Evolutionary conservation across 345 rosid genomes (phyloP).

Genomic region (Viola odorata): DNA sequence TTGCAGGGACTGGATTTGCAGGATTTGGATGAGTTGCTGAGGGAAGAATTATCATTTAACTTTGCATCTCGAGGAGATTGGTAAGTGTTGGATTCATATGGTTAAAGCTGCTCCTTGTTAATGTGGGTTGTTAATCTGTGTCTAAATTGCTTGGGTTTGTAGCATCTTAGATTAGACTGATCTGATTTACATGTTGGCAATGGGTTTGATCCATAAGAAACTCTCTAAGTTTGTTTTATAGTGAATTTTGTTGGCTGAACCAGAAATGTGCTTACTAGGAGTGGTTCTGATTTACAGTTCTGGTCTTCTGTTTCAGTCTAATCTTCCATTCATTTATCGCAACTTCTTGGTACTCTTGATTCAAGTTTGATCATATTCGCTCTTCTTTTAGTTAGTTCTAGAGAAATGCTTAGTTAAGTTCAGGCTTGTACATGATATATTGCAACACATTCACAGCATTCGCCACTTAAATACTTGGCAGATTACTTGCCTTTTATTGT

Average conservation of each 20-base stretch:
- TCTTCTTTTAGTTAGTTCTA: not conserved
- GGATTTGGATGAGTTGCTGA: not conserved
- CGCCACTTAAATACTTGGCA: not conserved
- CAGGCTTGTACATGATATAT: not conserved
- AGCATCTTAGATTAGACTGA: too few relatives aligned
- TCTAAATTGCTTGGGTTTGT: too few relatives aligned
- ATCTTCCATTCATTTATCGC: not conserved
- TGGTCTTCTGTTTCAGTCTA: too few relatives aligned
- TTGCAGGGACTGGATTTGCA: not conserved
- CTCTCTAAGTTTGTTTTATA: too few relatives aligned
- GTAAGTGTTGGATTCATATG: constrained; percentile 21
- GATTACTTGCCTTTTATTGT: not conserved
- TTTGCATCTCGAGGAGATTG: constrained; percentile 14
- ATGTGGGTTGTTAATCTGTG: not conserved
- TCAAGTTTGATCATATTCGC: not conserved
- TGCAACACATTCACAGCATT: not conserved
- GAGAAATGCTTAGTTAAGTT: not conserved
- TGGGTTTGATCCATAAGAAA: too few relatives aligned
- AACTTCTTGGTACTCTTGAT: not conserved
- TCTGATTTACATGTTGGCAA: too few relatives aligned
- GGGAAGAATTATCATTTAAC: constrained; percentile 6
- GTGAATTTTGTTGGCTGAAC: too few relatives aligned
- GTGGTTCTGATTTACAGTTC: too few relatives aligned
- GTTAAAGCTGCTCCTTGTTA: not conserved
- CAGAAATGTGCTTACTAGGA: too few relatives aligned